phyloP scores from a whole-genome alignment of 208 protist genomes.

The Trypanosoma platydactyli region DNA sequence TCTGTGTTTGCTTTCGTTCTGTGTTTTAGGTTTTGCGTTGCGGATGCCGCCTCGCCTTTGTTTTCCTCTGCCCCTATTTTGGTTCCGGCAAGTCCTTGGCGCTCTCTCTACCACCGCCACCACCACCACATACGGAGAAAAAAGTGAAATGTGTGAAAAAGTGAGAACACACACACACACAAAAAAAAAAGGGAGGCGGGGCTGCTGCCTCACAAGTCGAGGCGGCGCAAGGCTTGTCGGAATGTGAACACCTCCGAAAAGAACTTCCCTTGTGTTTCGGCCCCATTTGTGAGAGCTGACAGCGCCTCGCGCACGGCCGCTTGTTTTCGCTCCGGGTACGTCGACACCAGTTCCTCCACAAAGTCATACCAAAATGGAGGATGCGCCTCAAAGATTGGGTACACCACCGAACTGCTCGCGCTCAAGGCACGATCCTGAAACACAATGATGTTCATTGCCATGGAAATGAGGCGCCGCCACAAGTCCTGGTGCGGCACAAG shows the following conservation, averaged over 20 bases:
- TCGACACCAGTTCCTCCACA: slow-evolving; percentile 64
- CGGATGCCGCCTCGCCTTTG: slow-evolving; percentile 9
- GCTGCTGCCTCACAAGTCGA: slow-evolving; percentile 28
- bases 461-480: slow-evolving; percentile 68
- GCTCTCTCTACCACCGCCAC: too few relatives aligned
- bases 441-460: slow-evolving; percentile 83
- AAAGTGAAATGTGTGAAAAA: too few relatives aligned
- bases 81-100: too few relatives aligned
- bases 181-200: too few relatives aligned
- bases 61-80: too few relatives aligned
- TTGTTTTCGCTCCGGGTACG: slow-evolving; percentile 71
- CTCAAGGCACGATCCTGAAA: slow-evolving; percentile 77
- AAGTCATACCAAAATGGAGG: slow-evolving; percentile 82
- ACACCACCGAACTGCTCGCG: slow-evolving; percentile 68
- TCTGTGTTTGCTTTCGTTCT: not conserved
- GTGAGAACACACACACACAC: too few relatives aligned
- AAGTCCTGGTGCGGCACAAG: slow-evolving; percentile 70
- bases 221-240: slow-evolving; percentile 58
- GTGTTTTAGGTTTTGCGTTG: too few relatives aligned
- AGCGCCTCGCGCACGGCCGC: slow-evolving; percentile 62
- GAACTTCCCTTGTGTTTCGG: slow-evolving; percentile 71
- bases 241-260: slow-evolving; percentile 83
- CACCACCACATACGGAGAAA: too few relatives aligned
- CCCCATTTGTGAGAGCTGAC: slow-evolving; percentile 56
- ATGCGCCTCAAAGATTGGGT: slow-evolving; percentile 82